Evolutionary conservation across 129 eudicot genomes (phyloP), one percentile per base, ranked within the genome.

Genomic region (Artemisia annua): DNA sequence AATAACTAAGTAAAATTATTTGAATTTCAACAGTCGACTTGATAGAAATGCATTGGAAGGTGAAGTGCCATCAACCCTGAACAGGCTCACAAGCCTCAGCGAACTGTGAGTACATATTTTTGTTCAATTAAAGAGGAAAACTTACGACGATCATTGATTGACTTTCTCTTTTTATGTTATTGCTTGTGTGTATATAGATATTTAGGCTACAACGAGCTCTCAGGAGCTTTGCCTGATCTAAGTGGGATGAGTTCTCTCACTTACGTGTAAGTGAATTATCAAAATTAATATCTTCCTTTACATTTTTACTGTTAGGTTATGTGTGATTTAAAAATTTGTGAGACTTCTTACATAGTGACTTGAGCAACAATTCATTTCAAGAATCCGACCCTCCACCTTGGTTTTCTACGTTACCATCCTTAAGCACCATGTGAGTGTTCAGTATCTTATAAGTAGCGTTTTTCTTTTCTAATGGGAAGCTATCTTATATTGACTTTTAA

Each of bases 311-410:
- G 70, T 55, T 12, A 32, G 77, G 61, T 1, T 82, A 24, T 49
- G 2, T n/a, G 10, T 28, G 70, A n/a, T 50, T 35, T 70, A 52
- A 77, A 61, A 0, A 30, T 15, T 16, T 44, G 9, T 8, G 26
- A 32, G 59, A 75, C 73, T 75, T 48, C 62, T 70, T 71, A 35
- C 61, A 28, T 78, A 94, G 99, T 78, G 99, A 90, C 79, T 82
- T 94, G 88, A 94, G 99, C 88, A 86, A 88, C 87, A 94, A 94
- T 78, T 79, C 83, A n/a, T 94, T 94, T 82, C 55, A 24, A 58
- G 74, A 66, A 73, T 82, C 99, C 12, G 85, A 79, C 74, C 89
- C 96, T 48, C 97, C 99, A 0, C 77, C 61, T 19, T 94, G 99
- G 99, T 83, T 94, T 80, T 80, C 96, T 11, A 84, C 87, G 1